Base-by-base conservation (phyloP, 1,284 basidiomycete species). In the Vanrija sp. region DNA sequence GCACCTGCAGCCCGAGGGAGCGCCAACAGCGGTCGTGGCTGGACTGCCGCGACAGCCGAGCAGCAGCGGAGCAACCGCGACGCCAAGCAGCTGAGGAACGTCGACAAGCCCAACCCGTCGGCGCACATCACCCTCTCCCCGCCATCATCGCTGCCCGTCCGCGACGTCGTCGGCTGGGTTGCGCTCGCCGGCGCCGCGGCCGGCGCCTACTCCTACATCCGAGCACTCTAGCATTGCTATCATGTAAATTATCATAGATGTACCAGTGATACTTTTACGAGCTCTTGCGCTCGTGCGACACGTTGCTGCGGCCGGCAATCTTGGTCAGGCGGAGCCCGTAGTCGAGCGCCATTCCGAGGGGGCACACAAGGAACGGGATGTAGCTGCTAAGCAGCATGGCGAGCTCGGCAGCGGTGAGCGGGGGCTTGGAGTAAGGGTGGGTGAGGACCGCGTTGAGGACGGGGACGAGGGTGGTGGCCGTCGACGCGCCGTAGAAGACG, bases 401-500 rank as follows among this genome's bases (percentile, higher is more conserved):
- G 80, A 52, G 69, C 51, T 70, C 61, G 20, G 38, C 14, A 5
- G 44, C 49, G 9, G 60, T 62, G 47, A 66, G 57, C 9, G 65
- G 61, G 3, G 70, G 69, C 12, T 31, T 53, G 2, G 51, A 49
- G n/a, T 56, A 37, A 16, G 59, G 57, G 3, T 78, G 78, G 10
- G 76, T 67, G 22, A 88, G 66, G 39, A 91, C 69, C 23, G 82
- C 78, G 3, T 80, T 72, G 46, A 92, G 69, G 63, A 86, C 88
- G 0, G 89, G 83, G 16, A 89, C 71, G 2, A 85, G 85, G 0
- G 88, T 89, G 0, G 88, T 91, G 0, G 83, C 79, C 0, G 88
- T 86, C 0, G 86, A 88, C 0, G 87, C 86, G 23, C 81, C 87
- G 69, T 92, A 93, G 27, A 85, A 70, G 6, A 88, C 76, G 5